Evolutionary conservation across 805 yeast species (phyloP).

Genomic region (Debaryomyces hansenii): DNA sequence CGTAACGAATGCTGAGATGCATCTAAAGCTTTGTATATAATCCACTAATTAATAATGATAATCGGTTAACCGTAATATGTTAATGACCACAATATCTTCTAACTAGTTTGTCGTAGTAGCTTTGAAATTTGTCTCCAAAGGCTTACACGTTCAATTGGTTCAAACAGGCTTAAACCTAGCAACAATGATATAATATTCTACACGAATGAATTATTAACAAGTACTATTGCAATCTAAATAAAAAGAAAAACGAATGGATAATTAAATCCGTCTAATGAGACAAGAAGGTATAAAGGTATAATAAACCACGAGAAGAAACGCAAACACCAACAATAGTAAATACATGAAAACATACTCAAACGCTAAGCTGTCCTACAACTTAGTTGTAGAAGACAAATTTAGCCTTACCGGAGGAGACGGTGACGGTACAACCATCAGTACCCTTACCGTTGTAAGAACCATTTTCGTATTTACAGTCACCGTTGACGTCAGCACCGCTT

Average conservation of each 20-base stretch:
- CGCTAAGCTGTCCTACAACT: not conserved
- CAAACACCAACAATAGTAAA: not conserved
- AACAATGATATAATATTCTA: not conserved
- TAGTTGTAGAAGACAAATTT: constrained; percentile 55
- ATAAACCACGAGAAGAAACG: not conserved
- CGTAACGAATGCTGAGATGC: too few relatives aligned
- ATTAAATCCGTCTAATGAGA: not conserved
- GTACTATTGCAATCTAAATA: not conserved
- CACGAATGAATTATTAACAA: not conserved
- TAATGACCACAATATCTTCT: too few relatives aligned
- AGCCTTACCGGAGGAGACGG: constrained; percentile 82
- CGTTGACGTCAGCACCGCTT: constrained; percentile 56
- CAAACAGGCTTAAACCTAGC: too few relatives aligned
- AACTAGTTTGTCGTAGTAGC: too few relatives aligned
- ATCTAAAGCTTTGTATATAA: too few relatives aligned
- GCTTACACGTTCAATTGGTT: too few relatives aligned
- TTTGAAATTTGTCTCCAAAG: too few relatives aligned
- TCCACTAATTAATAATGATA: too few relatives aligned
- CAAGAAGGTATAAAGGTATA: constrained; percentile 3
- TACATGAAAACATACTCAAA: not conserved
- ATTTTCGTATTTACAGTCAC: constrained; percentile 76
- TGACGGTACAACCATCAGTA: constrained; percentile 89
- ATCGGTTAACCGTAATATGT: too few relatives aligned
- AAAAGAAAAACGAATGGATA: not conserved
- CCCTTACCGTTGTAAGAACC: constrained; percentile 77